A percentile compares a stretch with the other conserved stretches of the same genome.
Conservation (phyloP, 768 basidiomycete genomes). For the Russula olivacea region DNA sequence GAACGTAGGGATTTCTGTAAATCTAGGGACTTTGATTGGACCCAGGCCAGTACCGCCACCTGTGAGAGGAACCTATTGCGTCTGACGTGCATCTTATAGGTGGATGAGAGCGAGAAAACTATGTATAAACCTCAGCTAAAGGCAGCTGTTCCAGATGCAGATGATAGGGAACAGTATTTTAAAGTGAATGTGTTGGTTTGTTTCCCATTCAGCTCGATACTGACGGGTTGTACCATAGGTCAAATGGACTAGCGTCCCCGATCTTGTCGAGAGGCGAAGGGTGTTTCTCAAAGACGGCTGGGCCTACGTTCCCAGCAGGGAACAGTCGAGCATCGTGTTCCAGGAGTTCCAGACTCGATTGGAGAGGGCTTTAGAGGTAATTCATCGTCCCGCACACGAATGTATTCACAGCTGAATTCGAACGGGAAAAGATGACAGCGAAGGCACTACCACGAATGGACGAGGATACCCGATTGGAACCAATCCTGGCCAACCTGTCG, state of each 20-base stretch:
- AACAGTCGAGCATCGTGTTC: conserved; percentile 80
- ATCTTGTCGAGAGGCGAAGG: conserved; percentile 75
- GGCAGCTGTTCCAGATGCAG: conserved; percentile 37
- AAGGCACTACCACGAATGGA: conserved; percentile 85
- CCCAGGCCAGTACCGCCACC: conserved; percentile 39
- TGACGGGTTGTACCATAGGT: conserved; percentile 46
- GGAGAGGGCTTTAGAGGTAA: conserved; percentile 70
- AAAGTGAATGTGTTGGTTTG: conserved; percentile 48
- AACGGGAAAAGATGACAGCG: conserved; percentile 59
- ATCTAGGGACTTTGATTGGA: conserved; percentile 60
- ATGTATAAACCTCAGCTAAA: conserved; percentile 44
- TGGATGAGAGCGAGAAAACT: conserved; percentile 51
- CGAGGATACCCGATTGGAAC: conserved; percentile 86
- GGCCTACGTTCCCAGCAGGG: conserved; percentile 79
- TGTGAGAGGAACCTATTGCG: conserved; percentile 2
- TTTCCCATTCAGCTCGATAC: conserved; percentile 2
- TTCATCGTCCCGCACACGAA: neutral
- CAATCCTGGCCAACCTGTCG: conserved; percentile 86
- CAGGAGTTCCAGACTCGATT: conserved; percentile 77
- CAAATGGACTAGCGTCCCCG: conserved; percentile 93
- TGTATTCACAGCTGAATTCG: neutral
- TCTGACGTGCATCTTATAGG: conserved; percentile 36
- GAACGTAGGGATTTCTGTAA: conserved; percentile 65
- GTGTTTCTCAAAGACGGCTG: conserved; percentile 75
- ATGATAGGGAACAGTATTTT: conserved; percentile 54